A percentile compares a stretch with the other conserved stretches of the same genome.
Conservation (phyloP, 164 flowering plant species). For the Saururus chinensis region DNA sequence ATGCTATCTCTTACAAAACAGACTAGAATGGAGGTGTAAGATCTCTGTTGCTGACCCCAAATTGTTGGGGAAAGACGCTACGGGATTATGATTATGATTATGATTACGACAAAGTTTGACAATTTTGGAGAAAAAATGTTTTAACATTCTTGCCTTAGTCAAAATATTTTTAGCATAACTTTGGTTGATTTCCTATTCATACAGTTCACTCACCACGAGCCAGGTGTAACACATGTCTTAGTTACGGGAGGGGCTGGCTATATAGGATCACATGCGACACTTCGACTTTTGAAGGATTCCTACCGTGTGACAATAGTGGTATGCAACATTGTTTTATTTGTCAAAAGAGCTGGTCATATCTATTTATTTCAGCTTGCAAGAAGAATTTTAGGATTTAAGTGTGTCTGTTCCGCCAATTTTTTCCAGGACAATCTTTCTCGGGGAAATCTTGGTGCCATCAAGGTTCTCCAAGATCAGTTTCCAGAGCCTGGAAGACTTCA, state of each 20-base stretch:
- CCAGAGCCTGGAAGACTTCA: constrained; percentile 92
- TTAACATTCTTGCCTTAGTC: background rate
- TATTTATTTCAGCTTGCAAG: background rate
- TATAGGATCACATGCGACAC: constrained; percentile 93
- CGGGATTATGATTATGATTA: no score
- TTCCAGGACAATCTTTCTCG: constrained; percentile 87
- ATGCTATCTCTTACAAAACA: no score
- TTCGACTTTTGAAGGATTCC: constrained; percentile 69
- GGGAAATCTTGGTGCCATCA: constrained; percentile 82
- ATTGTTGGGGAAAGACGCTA: no score
- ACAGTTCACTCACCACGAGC: constrained; percentile 69
- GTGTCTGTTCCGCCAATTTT: background rate
- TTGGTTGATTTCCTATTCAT: background rate
- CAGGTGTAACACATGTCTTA: constrained; percentile 78
- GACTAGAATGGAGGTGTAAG: no score
- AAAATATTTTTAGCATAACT: background rate
- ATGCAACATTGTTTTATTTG: constrained; percentile 4
- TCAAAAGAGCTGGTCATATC: no score
- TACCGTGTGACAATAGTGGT: constrained; percentile 94
- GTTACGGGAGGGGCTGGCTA: constrained; percentile 99
- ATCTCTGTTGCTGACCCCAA: no score
- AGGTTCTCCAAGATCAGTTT: constrained; percentile 61
- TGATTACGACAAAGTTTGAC: no score
- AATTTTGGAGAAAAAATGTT: no score
- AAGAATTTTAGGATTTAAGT: background rate